Base-by-base conservation (phyloP, 176 grass and related monocot genomes). In the Aegilops speltoides region DNA sequence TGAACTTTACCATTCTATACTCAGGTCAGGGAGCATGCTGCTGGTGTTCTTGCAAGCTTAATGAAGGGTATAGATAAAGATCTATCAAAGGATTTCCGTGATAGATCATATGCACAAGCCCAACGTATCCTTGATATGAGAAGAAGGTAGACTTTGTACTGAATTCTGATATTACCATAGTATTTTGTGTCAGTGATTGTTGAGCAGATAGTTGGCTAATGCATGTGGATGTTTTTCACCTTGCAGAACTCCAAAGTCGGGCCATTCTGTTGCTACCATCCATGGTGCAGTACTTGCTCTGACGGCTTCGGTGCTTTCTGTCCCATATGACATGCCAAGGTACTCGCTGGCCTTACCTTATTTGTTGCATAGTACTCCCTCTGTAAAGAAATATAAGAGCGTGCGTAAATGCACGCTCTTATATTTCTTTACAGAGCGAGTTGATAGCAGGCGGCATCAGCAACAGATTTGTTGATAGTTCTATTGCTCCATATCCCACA, bases 311-410 rank as follows among this genome's bases (percentile, higher is more conserved):
- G 92, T 96, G 41, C 88, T 98, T 76, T 98, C 97, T 75, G 92
- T 96, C 84, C 93, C 97, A 40, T 98, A 98, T 40, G 94, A 98
- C 79, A 96, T 98, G 97, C 97, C 97, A 73, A 90, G 94, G 97
- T 98, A 95, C 40, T 14, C 81, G 50, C 16, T 68, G 17, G 68
- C 63, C 68, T 82, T 17, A 62, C 22, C 59, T 61, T 80, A 48
- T 64, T 76, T 59, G 25, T 76, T 45, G 73, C 62, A 61, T 89
- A 73, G 10, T 73, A 68, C 24, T 31, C 7, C 8, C 59, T 62
- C 23, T 38, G 37, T 38, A 38, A 38, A 38, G 37, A 38, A 38
- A 38, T 38, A 8, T 38, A 38, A 38, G 37, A 38, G 37, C 37
- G 37, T 38, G n/a, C n/a, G n/a, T n/a, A n/a, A n/a, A n/a, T n/a